Evolutionary conservation across 495 filamentous ascomycete genomes (phyloP), one percentile per base, ranked within the genome.

Genomic region (Penicillium longicatenatum): DNA sequence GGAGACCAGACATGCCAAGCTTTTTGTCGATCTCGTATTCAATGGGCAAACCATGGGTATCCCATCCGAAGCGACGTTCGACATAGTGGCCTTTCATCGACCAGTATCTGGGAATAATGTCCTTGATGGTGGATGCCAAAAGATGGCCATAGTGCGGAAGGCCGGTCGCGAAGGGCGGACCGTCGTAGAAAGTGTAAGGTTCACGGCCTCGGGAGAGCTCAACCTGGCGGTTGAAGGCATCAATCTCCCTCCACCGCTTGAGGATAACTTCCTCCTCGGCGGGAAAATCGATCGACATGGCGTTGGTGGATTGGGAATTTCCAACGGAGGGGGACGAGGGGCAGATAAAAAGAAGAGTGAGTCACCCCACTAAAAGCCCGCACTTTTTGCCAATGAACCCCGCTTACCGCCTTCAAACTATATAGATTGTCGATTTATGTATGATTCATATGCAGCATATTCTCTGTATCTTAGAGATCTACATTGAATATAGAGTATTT

Each of bases 21-120:
- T 95, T 94, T 84, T 98, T 97, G 82, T 98, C 94, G 62, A 98
- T 98, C 77, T 98, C 94, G 69, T 97, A 89, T 72, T 98, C 94
- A 59, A 98, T 92, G 9, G 94, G 94, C 22, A 98, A 76, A 54
- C 94, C 94, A 70, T 98, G 94, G 17, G 94, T 97, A 69, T 98
- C 94, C 94, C 86, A 89, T 41, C 86, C 86, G 63, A 89, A 89
- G 39, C 86, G 75, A 49, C 82, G 74, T 64, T 82, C 81, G 24
- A 98, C 93, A 77, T 93, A 86, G 66, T 87, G 86, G 12, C 94
- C 94, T 72, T 95, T 96, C 92, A 96, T 97, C 33, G 92, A 92
- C 94, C 94, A 98, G 70, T 97, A 98, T 61, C 93, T 77, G 1
- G 93, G 93, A 62, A 98, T 94, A 57, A 97, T 92, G 71, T 98